Percentiles rank a stretch among this genome's conserved stretches.
Conservation (phyloP, 257 asterid genomes). For the Nemophila menziesii region DNA sequence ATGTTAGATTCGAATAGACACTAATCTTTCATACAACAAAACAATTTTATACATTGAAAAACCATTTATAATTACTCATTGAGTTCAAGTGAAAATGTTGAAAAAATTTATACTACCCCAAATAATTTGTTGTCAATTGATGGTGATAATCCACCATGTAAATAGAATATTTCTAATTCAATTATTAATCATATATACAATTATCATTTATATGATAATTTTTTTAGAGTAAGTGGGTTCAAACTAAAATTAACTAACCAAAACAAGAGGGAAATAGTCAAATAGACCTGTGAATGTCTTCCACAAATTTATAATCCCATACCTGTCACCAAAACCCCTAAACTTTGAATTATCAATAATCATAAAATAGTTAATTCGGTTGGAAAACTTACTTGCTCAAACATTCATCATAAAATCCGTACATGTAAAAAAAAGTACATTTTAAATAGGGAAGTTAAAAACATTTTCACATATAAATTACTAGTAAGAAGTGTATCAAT, state of each 20-base stretch:
- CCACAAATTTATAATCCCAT: conserved; percentile 93
- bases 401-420: conserved; percentile 47
- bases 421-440: conserved; percentile 25
- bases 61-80: no score
- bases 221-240: no score
- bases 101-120: no score
- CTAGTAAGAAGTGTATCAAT: background rate
- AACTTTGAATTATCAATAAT: background rate
- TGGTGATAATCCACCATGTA: conserved; percentile 94
- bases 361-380: background rate
- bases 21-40: no score
- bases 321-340: conserved; percentile 29
- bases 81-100: no score
- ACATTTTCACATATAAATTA: no score
- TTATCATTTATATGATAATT: no score
- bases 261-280: conserved; percentile 78
- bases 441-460: background rate
- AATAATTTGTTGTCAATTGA: no score
- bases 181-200: conserved; percentile 9
- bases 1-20: no score
- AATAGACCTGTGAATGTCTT: conserved; percentile 85
- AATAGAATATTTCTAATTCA: conserved; percentile 91
- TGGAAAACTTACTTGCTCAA: conserved; percentile 33
- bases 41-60: no score
- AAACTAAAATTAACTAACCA: no score